Evolutionary conservation across 106 monocot species (phyloP), one percentile per base, ranked within the genome.

Genomic region (Narthecium ossifragum): DNA sequence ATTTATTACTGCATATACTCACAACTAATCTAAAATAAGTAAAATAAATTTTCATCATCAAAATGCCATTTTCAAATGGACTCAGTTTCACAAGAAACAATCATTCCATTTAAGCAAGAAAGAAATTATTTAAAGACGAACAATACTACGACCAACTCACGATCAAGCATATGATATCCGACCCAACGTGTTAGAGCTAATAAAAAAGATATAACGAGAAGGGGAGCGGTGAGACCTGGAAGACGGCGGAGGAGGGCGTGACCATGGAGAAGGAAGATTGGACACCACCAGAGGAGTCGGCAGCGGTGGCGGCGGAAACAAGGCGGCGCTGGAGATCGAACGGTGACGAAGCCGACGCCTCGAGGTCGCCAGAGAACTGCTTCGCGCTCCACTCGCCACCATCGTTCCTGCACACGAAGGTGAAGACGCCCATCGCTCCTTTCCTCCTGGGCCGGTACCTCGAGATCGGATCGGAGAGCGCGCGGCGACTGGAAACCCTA

Each of bases 301-400:
- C 33, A 25, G 80, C 52, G 21, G 62, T 29, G 28, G 80, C 83
- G 8, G 92, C 78, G 32, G 57, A 53, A 31, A 92, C 92, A 54
- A 92, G 86, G 57, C 59, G 55, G 71, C 92, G 80, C 77, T 92
- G 92, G 18, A 92, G 86, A 11, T 80, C 72, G 69, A 64, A 80
- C 24, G 80, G 69, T 18, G 76, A 75, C 15, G 65, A 24, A 7
- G 86, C 92, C 41, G 80, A 74, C 3, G 64, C 79, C 61, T 92
- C 86, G 15, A 92, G 71, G 13, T 92, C 86, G 32, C 83, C 86
- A 30, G 77, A 69, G 20, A 74, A 65, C 83, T 92, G 92, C 86
- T 83, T 86, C 29, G 68, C 91, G 31, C 62, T 75, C 91, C 91
- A 92, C 40, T 71, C 80, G 14, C 36, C 62, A n/a, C 73, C 91